Evolutionary conservation across 768 basidiomycete species (phyloP).

Genomic region (Rhizopogon vinicolor): DNA sequence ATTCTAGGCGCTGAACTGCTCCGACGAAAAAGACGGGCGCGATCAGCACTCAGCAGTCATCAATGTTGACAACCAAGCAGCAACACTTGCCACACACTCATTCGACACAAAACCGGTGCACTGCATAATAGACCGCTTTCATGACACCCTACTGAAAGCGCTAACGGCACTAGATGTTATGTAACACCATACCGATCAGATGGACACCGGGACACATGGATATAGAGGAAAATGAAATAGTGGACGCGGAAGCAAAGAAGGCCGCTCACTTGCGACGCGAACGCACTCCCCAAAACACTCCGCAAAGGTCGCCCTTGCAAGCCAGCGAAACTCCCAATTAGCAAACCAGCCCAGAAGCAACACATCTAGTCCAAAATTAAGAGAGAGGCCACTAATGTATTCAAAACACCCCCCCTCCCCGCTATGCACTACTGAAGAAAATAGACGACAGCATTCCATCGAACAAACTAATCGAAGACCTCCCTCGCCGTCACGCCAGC

Average conservation of each 20-base stretch:
- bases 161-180: background rate
- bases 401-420: slow-evolving; percentile 3
- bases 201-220: slow-evolving; percentile 1
- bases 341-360: background rate
- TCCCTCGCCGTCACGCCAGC: slow-evolving; percentile 13
- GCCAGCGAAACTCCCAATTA: background rate
- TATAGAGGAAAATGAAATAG: background rate
- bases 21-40: background rate
- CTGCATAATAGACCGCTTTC: slow-evolving; percentile 2
- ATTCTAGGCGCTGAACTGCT: slow-evolving; percentile 9
- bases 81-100: slow-evolving; percentile 1
- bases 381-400: background rate
- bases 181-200: background rate
- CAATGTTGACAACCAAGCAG: slow-evolving; percentile 12
- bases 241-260: background rate
- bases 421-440: background rate
- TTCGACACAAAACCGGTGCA: background rate
- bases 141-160: background rate
- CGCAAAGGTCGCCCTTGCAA: background rate
- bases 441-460: background rate
- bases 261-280: background rate
- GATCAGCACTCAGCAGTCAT: slow-evolving; percentile 2
- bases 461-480: background rate
- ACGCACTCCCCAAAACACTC: background rate
- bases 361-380: background rate